Base-by-base conservation (phyloP, 2,329 filamentous ascomycete genomes). In the Aaosphaeria arxii region DNA sequence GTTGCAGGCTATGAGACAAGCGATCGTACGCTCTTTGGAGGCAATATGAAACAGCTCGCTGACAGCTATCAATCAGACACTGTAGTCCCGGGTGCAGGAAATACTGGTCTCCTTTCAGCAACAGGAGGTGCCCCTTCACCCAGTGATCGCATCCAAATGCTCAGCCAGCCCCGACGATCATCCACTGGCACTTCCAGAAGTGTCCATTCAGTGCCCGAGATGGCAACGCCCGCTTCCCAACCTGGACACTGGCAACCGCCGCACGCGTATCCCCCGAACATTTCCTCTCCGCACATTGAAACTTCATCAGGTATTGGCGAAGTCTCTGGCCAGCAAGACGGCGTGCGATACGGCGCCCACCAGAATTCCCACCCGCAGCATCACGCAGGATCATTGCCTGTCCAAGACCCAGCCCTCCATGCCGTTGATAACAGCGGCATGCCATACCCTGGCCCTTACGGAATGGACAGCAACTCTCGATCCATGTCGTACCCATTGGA, bases 401-500 rank as follows among this genome's bases (percentile, higher is more conserved):
- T 66, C 11, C 63, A 64, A 43, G 64, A 68, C 42, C 50, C 60
- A 13, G 62, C 64, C 5, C 53, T 63, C 7, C 64, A 69, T 41
- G 55, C 66, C 2, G 59, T 64, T 5, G 64, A 69, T 38, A 54
- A 57, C 36, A 41, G 55, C 31, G 58, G 50, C 40, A 56, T 68
- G 54, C 58, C 64, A 4, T 70, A 69, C 35, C 62, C 67, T 9
- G 69, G 61, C 46, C 58, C 66, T 7, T 72, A 72, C 49, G 57
- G 63, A 11, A 52, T 71, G 56, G 70, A 72, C 45, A 61, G 61
- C 47, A 71, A 66, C 46, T 53, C 64, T 24, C 62, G 69, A 47
- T 61, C 69, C 42, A 66, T 72, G 59, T 70, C 68, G 5, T 72
- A 71, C 46, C 69, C 69, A 11, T 49, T 69, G n/a, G 69, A 72